Evolutionary conservation across 176 grass and related monocot species (phyloP), one percentile per base, ranked within the genome.

Genomic region (Aegilops sharonensis): DNA sequence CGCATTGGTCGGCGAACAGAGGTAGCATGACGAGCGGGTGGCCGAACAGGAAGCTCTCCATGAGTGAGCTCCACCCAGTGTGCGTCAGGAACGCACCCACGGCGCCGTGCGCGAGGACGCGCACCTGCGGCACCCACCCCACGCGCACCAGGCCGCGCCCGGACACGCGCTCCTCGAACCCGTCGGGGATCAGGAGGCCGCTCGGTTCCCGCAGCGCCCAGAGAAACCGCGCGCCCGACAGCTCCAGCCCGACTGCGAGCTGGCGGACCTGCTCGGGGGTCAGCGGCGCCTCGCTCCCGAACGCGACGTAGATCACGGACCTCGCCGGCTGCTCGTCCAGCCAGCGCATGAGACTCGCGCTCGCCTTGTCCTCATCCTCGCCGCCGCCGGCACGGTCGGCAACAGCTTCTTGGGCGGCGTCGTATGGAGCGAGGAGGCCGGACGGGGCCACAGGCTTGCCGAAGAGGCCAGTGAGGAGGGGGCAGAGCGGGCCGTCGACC

Each of bases 81-180:
- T 88, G 85, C 61, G 89, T 88, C 40, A 85, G 36, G 89, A 91
- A 88, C 37, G 57, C 85, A 13, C 81, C 81, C 13, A 91, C 66
- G 0, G 85, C 64, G 25, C 34, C 3, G 72, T 91, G 89, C 21
- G 34, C 42, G 9, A 90, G 76, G 20, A 93, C 68, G 2, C 59
- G 31, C 50, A 90, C 57, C 83, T 93, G 85, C n/a, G 89, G 89
- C 13, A 83, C 77, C 89, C 89, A 91, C 37, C 68, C 85, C 4
- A 14, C 20, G 18, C 62, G 39, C 59, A 85, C 83, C 29, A 66
- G 11, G 3, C 64, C 86, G 8, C 63, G 43, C 1, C 47, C 43
- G 43, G 43, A n/a, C 1, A n/a, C 40, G 2, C 85, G 81, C 4
- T 9, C 34, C 21, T 67, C 48, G 79, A 90, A 90, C 13, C 76